Conservation (phyloP, 495 filamentous ascomycete genomes). For the Penicillium longicatenatum region DNA sequence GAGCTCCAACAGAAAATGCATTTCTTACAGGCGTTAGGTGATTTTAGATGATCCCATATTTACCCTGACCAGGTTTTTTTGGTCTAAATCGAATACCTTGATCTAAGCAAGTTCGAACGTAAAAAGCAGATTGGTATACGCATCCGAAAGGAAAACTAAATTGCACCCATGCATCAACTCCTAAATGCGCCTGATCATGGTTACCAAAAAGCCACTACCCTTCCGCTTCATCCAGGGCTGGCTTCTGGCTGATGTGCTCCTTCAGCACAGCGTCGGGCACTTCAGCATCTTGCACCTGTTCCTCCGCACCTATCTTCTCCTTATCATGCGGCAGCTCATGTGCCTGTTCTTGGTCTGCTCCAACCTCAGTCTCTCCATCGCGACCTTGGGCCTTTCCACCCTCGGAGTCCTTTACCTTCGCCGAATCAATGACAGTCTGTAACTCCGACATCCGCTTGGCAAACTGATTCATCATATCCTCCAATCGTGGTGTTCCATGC, state of each 20-base stretch:
- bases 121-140: neutral
- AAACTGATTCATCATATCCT: conserved; percentile 66
- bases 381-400: neutral
- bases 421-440: conserved; percentile 46
- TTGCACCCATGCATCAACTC: neutral
- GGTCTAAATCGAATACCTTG: neutral
- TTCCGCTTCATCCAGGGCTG: neutral
- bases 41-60: neutral
- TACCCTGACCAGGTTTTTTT: neutral
- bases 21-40: conserved; percentile 2
- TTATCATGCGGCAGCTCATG: neutral
- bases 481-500: conserved; percentile 38
- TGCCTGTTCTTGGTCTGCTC: neutral
- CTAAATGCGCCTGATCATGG: neutral
- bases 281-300: neutral
- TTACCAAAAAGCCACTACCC: neutral
- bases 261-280: neutral
- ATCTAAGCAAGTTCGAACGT: neutral
- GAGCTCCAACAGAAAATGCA: conserved; percentile 6
- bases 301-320: neutral
- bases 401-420: conserved; percentile 5
- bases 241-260: neutral
- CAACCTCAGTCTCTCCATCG: neutral
- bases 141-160: neutral
- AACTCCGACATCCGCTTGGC: conserved; percentile 61